These are phyloP conservation scores for Casuarina glauca DNA, from an alignment of 306 rosid species.

Conservation along the genomic window DNA sequence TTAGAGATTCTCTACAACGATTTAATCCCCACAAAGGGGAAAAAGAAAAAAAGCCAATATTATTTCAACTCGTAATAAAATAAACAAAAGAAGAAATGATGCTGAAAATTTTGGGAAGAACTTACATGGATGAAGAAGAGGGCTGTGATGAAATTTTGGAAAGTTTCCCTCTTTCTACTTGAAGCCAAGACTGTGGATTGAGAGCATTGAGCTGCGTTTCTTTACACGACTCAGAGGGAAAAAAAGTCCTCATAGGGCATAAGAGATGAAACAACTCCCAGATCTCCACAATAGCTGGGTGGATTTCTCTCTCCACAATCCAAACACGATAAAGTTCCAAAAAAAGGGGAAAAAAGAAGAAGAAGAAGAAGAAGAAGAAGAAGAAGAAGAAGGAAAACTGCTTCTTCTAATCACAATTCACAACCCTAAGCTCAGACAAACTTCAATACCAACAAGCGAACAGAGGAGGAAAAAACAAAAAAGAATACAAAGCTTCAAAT, in stretches of 20 bases:
- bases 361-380: slow-evolving; percentile 22
- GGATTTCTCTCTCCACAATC: slow-evolving; percentile 43
- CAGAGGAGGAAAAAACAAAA: slow-evolving; percentile 7
- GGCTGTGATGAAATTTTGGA: slow-evolving; percentile 58
- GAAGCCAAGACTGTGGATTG: slow-evolving; percentile 93
- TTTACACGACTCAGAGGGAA: slow-evolving; percentile 74
- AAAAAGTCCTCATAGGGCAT: slow-evolving; percentile 87
- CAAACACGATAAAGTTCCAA: slow-evolving; percentile 22
- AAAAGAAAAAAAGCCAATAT: neutral
- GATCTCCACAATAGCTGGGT: slow-evolving; percentile 75
- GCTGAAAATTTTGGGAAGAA: slow-evolving; percentile 8
- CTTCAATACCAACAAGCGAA: slow-evolving; percentile 34
- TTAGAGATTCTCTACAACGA: slow-evolving; percentile 74
- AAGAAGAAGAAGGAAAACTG: slow-evolving; percentile 17
- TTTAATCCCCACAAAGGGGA: slow-evolving; percentile 22
- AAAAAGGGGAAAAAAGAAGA: slow-evolving; percentile 19
- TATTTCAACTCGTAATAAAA: neutral
- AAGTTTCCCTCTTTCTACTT: slow-evolving; percentile 91
- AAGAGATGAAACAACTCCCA: slow-evolving; percentile 63
- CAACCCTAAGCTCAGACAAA: slow-evolving; percentile 26
- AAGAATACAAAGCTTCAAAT: neutral
- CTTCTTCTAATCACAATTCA: slow-evolving; percentile 38
- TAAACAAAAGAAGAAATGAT: neutral
- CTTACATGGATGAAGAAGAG: slow-evolving; percentile 78
- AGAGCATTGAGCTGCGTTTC: slow-evolving; percentile 69